A percentile compares a stretch with the other conserved stretches of the same genome.
These are phyloP conservation scores for Colletotrichum cordylinicola DNA, from an alignment of 2,329 filamentous ascomycete genomes.

Conservation along the genomic window DNA sequence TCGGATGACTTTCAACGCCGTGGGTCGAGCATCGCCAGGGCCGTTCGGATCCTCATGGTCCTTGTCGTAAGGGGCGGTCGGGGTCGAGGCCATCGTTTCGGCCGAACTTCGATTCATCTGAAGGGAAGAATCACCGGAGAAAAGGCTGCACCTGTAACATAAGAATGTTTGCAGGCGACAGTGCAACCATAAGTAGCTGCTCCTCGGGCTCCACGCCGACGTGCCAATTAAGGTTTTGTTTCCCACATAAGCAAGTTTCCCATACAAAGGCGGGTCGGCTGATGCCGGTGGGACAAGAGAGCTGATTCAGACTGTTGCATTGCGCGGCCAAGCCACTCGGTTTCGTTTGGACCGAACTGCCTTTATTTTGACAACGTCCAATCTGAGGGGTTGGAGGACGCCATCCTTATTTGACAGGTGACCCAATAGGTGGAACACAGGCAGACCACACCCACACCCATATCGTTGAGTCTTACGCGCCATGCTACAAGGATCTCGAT, in stretches of 20 bases:
- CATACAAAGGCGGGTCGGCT: background rate
- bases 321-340: background rate
- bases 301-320: background rate
- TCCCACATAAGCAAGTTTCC: background rate
- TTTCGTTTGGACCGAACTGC: background rate
- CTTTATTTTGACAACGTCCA: background rate
- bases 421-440: background rate
- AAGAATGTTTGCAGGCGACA: background rate
- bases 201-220: background rate
- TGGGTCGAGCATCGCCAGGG: slow-evolving; percentile 17
- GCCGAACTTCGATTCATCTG: background rate
- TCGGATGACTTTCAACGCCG: slow-evolving; percentile 17
- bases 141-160: background rate
- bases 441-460: background rate
- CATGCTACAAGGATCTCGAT: background rate
- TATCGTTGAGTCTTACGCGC: background rate
- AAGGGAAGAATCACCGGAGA: background rate
- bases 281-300: background rate
- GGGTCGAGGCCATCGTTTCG: background rate
- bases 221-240: background rate
- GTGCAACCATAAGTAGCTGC: background rate
- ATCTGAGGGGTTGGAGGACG: background rate
- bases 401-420: background rate
- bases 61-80: background rate
- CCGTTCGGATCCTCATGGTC: slow-evolving; percentile 1